Percentiles rank a stretch among this genome's conserved stretches.
Conservation (phyloP, 2,329 filamentous ascomycete species). For the Ascochyta viciae-villosae region DNA sequence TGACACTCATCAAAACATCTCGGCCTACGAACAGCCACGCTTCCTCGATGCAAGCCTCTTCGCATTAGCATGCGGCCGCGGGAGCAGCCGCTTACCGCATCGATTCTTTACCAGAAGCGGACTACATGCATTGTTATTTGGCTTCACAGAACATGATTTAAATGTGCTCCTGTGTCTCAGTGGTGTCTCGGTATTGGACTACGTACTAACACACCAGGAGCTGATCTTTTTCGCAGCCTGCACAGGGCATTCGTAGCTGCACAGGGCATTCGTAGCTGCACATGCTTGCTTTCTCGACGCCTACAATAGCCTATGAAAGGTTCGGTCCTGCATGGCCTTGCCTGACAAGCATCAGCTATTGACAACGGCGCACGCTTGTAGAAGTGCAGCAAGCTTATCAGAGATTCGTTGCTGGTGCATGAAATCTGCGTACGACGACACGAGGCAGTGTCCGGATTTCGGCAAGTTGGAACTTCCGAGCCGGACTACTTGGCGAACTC, state of each 20-base stretch:
- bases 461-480: conserved; percentile 10
- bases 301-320: too few relatives aligned
- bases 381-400: not conserved
- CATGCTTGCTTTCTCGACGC: too few relatives aligned
- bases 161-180: not conserved
- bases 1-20: not conserved
- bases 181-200: not conserved
- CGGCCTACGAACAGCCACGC: not conserved
- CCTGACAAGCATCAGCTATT: not conserved
- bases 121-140: not conserved
- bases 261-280: too few relatives aligned
- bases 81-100: conserved; percentile 17
- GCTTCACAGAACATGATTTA: not conserved
- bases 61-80: not conserved
- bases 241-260: too few relatives aligned
- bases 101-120: conserved; percentile 18
- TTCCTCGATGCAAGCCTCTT: not conserved
- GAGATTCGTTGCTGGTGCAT: not conserved
- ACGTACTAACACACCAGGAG: not conserved
- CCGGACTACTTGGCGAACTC: conserved; percentile 8
- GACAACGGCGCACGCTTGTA: not conserved
- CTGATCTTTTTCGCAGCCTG: not conserved
- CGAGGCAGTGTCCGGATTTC: conserved; percentile 1
- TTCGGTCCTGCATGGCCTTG: too few relatives aligned
- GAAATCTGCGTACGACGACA: not conserved